Conservation (phyloP, 2,329 filamentous ascomycete genomes). For the Proliferodiscus dingleyae region DNA sequence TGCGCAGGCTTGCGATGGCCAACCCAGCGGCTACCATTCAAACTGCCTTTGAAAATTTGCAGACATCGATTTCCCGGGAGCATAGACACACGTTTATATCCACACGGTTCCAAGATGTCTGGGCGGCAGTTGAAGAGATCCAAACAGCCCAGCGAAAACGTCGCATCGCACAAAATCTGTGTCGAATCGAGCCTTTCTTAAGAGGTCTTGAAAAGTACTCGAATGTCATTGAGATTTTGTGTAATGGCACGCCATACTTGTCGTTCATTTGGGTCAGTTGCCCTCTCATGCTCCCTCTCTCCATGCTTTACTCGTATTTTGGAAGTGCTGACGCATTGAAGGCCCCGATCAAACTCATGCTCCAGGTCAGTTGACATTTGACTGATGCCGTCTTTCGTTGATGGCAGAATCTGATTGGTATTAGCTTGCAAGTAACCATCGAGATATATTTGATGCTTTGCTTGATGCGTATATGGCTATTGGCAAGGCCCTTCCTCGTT, state of each 20-base stretch:
- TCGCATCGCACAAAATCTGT: constrained; percentile 40
- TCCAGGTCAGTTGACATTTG: constrained; percentile 27
- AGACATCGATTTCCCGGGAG: neutral
- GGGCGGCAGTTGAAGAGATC: constrained; percentile 33
- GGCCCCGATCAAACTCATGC: constrained; percentile 36
- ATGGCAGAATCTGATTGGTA: too few species aligned
- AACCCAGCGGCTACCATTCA: too few species aligned
- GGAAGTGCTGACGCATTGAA: too few species aligned
- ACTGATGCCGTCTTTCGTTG: too few species aligned
- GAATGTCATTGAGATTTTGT: constrained; percentile 37
- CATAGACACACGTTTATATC: neutral
- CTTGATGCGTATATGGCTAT: too few species aligned
- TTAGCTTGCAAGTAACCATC: too few species aligned
- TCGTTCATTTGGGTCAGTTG: constrained; percentile 41
- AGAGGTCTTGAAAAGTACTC: constrained; percentile 38
- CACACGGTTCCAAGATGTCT: constrained; percentile 35
- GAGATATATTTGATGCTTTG: too few species aligned
- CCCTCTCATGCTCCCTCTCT: too few species aligned
- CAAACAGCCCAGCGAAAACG: constrained; percentile 37
- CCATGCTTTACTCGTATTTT: too few species aligned
- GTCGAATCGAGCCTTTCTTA: constrained; percentile 38
- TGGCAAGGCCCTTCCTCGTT: too few species aligned
- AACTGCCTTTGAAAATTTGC: neutral
- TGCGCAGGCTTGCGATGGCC: too few species aligned
- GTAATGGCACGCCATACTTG: constrained; percentile 42